Evolutionary conservation across 768 basidiomycete genomes (phyloP).

Genomic region (Lentinus brumalis): DNA sequence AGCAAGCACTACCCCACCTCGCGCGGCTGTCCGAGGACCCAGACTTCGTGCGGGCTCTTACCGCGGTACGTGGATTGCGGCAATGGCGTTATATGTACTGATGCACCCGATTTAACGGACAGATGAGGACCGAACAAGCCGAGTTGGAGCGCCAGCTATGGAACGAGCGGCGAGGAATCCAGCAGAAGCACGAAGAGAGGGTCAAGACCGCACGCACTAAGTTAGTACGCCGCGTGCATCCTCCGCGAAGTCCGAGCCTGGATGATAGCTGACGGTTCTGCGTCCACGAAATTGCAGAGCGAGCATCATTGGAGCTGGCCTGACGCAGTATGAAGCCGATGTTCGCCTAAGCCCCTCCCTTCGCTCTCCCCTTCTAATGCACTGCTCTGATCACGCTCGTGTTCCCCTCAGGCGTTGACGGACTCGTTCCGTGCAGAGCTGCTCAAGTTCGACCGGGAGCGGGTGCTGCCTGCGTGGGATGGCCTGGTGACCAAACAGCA

Average conservation of each 20-base stretch:
- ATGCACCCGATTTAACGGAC: background rate
- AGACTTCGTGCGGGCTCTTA: constrained; percentile 49
- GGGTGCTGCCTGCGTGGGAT: constrained; percentile 76
- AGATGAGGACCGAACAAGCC: constrained; percentile 77
- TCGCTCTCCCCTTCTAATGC: constrained; percentile 8
- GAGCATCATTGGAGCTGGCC: constrained; percentile 58
- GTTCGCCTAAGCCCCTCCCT: constrained; percentile 38
- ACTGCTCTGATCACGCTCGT: constrained; percentile 9
- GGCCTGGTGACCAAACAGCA: constrained; percentile 74
- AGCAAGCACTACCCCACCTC: constrained; percentile 69
- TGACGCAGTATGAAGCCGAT: constrained; percentile 72
- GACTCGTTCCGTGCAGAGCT: constrained; percentile 67
- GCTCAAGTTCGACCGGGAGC: constrained; percentile 66
- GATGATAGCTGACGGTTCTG: background rate
- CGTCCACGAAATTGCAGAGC: constrained; percentile 46
- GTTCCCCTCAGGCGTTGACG: constrained; percentile 56
- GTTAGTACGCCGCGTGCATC: constrained; percentile 39
- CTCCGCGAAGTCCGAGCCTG: background rate
- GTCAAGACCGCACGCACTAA: constrained; percentile 68
- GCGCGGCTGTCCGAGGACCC: constrained; percentile 59
- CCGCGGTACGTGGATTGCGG: constrained; percentile 45
- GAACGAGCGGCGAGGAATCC: constrained; percentile 65
- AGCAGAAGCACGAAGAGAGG: constrained; percentile 68
- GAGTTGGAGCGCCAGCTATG: constrained; percentile 67
- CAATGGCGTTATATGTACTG: background rate